phyloP scores from a whole-genome alignment of 345 rosid genomes.

The Heritiera littoralis region DNA sequence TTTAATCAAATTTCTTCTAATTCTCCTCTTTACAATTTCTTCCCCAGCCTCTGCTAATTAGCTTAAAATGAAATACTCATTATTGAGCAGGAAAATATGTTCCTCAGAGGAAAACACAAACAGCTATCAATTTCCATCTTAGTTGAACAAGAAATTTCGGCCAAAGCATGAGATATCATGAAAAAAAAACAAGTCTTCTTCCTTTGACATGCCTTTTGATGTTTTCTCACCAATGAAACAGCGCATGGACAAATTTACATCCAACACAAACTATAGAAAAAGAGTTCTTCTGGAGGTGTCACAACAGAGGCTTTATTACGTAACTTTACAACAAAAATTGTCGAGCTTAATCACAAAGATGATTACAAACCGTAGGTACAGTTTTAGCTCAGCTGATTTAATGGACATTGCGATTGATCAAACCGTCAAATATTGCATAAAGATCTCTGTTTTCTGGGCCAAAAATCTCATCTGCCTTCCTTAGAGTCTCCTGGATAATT shows the following conservation, averaged over 20 bases:
- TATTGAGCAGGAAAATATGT: background rate
- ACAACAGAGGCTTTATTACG: background rate
- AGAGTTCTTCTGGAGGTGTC: background rate
- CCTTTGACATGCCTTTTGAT: background rate
- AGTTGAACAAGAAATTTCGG: background rate
- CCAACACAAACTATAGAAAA: background rate
- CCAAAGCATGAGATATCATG: background rate
- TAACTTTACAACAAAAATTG: slow-evolving; percentile 30
- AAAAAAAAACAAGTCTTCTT: too few species aligned
- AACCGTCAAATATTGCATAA: slow-evolving; percentile 68
- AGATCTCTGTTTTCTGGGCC: slow-evolving; percentile 85
- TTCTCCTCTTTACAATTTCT: background rate
- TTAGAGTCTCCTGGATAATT: slow-evolving; percentile 65
- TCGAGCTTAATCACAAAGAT: slow-evolving; percentile 1
- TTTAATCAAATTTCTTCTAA: background rate
- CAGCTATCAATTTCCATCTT: background rate
- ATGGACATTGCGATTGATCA: slow-evolving; percentile 73
- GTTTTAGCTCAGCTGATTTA: slow-evolving; percentile 24
- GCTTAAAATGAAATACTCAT: too few species aligned
- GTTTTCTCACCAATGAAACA: background rate
- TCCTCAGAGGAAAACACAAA: background rate
- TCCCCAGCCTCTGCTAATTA: background rate
- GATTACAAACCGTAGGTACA: slow-evolving; percentile 9
- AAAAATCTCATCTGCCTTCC: slow-evolving; percentile 86
- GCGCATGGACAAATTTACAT: background rate